Percentiles rank a stretch among this genome's conserved stretches.
Conservation (phyloP, 306 rosid species). For the Herpetospermum pedunculosum region DNA sequence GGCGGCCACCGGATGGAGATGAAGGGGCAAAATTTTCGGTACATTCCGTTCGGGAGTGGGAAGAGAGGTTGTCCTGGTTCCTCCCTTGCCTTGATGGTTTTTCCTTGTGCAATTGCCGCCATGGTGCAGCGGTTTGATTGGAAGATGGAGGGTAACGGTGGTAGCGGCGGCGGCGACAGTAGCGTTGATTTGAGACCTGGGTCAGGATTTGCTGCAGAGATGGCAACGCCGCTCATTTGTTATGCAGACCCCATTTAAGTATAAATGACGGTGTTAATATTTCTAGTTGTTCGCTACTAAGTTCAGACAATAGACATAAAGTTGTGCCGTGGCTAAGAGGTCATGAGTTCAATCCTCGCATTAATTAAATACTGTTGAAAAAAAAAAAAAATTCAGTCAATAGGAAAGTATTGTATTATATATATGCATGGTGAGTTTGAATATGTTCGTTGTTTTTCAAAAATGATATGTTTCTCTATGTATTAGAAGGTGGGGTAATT, state of each 20-base stretch:
- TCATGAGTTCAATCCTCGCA: no score
- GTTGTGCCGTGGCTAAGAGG: no score
- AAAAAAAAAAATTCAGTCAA: no score
- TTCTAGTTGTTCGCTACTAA: no score
- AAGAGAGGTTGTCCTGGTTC: conserved; percentile 41
- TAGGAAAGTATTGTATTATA: no score
- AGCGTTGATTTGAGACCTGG: conserved; percentile 10
- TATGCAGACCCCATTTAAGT: background rate
- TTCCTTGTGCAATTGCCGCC: conserved; percentile 27
- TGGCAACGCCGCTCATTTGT: conserved; percentile 15
- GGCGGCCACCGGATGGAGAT: conserved; percentile 24
- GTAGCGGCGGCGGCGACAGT: background rate
- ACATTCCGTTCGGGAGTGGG: conserved; percentile 43
- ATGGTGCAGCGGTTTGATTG: conserved; percentile 39
- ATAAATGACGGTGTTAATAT: background rate
- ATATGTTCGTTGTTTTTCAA: no score
- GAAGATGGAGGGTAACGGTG: conserved; percentile 7
- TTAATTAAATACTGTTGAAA: no score
- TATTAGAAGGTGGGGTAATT: no score
- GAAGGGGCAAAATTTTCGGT: conserved; percentile 30
- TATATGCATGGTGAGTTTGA: background rate
- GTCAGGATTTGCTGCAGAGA: conserved; percentile 12
- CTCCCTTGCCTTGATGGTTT: conserved; percentile 28
- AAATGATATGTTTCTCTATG: no score
- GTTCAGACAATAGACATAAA: no score